Evolutionary conservation across 805 yeast genomes (phyloP).

Genomic region (Candida hispaniensis): DNA sequence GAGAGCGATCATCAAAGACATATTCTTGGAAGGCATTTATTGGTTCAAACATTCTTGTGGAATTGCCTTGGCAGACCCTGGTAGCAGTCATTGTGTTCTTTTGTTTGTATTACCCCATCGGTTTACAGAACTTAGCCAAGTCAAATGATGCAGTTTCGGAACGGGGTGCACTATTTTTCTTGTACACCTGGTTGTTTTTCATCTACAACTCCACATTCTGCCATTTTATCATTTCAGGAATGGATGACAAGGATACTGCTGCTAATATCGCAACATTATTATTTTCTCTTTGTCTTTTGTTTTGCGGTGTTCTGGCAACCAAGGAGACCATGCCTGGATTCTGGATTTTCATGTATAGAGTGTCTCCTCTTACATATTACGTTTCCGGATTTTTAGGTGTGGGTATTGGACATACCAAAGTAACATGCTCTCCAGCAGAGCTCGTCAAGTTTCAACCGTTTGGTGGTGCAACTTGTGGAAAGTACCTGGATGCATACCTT

Average conservation of each 20-base stretch:
- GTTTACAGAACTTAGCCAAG: slow-evolving; percentile 50
- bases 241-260: slow-evolving; percentile 37
- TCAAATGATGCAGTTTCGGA: slow-evolving; percentile 35
- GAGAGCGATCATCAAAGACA: slow-evolving; percentile 64
- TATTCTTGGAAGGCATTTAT: slow-evolving; percentile 57
- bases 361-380: slow-evolving; percentile 57
- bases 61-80: slow-evolving; percentile 52
- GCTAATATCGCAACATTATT: slow-evolving; percentile 44
- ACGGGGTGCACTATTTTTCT: slow-evolving; percentile 35
- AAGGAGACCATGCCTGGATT: slow-evolving; percentile 53
- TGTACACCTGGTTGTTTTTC: slow-evolving; percentile 36
- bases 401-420: slow-evolving; percentile 37
- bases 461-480: slow-evolving; percentile 45
- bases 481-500: slow-evolving; percentile 37
- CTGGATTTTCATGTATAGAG: slow-evolving; percentile 73
- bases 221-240: slow-evolving; percentile 35
- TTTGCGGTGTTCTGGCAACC: slow-evolving; percentile 57
- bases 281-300: slow-evolving; percentile 45
- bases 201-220: slow-evolving; percentile 32
- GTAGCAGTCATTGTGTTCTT: slow-evolving; percentile 55
- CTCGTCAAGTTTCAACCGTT: slow-evolving; percentile 42
- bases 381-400: slow-evolving; percentile 42
- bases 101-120: slow-evolving; percentile 59
- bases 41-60: slow-evolving; percentile 53
- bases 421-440: slow-evolving; percentile 42